phyloP scores from a whole-genome alignment of 305 asterid species.

The Solanum aculeatissimum region DNA sequence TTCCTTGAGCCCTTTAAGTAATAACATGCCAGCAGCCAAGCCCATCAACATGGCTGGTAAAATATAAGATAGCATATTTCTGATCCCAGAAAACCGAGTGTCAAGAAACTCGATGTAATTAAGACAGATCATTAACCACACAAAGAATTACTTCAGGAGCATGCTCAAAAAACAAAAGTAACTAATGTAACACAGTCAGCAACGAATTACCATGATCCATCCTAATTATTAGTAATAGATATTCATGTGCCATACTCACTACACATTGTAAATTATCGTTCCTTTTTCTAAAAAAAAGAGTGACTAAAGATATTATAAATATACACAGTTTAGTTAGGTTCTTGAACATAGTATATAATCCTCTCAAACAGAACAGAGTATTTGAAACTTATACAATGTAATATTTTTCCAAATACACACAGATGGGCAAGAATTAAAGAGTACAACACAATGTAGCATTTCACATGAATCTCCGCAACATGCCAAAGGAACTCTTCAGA shows the following conservation, averaged over 20 bases:
- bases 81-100: slow-evolving; percentile 20
- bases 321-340: background rate
- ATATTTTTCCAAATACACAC: background rate
- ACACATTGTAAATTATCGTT: background rate
- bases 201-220: background rate
- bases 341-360: background rate
- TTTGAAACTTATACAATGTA: background rate
- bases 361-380: background rate
- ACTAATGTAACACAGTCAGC: background rate
- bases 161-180: background rate
- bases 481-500: background rate
- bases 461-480: background rate
- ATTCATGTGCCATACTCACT: background rate
- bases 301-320: background rate
- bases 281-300: too few relatives aligned
- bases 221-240: background rate
- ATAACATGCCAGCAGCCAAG: slow-evolving; percentile 60
- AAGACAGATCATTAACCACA: background rate
- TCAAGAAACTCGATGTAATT: background rate
- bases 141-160: background rate
- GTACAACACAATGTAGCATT: background rate
- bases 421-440: background rate
- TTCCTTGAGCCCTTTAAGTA: slow-evolving; percentile 85
- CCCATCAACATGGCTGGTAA: slow-evolving; percentile 75
- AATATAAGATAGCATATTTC: slow-evolving; percentile 67